Conservation (phyloP, 768 basidiomycete species). For the Auriscalpium microsporum region DNA sequence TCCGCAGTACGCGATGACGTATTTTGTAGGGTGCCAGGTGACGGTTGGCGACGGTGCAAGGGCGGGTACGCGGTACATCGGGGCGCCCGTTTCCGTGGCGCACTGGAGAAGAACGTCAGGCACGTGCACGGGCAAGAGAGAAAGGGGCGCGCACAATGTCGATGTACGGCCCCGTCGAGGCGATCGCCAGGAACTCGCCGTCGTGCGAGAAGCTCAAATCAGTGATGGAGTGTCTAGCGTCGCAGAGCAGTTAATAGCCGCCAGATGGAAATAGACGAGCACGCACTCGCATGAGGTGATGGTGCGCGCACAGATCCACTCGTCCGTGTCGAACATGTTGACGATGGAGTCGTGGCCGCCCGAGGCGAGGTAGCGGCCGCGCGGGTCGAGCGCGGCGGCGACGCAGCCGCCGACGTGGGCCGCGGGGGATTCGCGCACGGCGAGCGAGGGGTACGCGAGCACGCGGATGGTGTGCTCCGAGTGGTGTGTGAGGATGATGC, state of each 20-base stretch:
- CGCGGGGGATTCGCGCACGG: slow-evolving; percentile 49
- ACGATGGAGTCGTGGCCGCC: slow-evolving; percentile 80
- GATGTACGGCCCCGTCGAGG: slow-evolving; percentile 62
- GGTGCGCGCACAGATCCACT: slow-evolving; percentile 73
- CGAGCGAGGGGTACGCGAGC: slow-evolving; percentile 58
- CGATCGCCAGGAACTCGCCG: slow-evolving; percentile 76
- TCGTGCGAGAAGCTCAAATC: slow-evolving; percentile 75
- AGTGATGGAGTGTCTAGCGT: slow-evolving; percentile 55
- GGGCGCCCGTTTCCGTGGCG: slow-evolving; percentile 66
- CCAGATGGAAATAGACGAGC: too few relatives aligned
- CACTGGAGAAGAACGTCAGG: slow-evolving; percentile 36
- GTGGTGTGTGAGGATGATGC: slow-evolving; percentile 56
- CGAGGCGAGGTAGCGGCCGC: slow-evolving; percentile 71
- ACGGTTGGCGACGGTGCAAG: slow-evolving; percentile 69
- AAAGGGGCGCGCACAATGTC: slow-evolving; percentile 55
- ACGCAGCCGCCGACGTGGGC: slow-evolving; percentile 79
- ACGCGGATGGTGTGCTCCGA: slow-evolving; percentile 59
- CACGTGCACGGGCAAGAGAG: background rate
- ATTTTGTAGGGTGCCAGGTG: slow-evolving; percentile 75
- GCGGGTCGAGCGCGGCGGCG: slow-evolving; percentile 71
- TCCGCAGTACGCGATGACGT: slow-evolving; percentile 76
- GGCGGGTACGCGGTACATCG: slow-evolving; percentile 69
- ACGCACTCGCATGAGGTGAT: slow-evolving; percentile 78
- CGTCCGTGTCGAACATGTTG: slow-evolving; percentile 69
- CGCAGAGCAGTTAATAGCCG: background rate